Base-by-base conservation (phyloP, 2,329 filamentous ascomycete species). In the Passalora sequoiae region DNA sequence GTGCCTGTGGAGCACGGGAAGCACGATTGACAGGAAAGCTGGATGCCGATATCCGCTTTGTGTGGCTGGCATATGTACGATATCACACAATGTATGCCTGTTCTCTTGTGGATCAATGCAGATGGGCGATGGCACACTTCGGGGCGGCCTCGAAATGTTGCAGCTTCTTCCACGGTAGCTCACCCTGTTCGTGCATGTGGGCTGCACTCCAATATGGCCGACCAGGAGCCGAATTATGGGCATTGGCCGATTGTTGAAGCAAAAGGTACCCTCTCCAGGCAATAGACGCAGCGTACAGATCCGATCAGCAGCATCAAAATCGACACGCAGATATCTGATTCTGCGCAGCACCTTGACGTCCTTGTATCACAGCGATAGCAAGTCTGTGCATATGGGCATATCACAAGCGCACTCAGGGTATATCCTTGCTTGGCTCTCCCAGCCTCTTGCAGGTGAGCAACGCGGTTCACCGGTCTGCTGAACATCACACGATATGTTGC, bases 361-460 rank as follows among this genome's bases (percentile, higher is more conserved):
- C 12, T 38, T 43, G 40, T 43, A 31, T 17, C 40, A 43, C 40
- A 19, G 25, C 22, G n/a, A 9, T 21, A 3, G 6, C 22, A 30
- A 16, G 40, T 24, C 29, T 22, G 27, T 21, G 30, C 30, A 36
- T 36, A 16, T 32, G 31, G 32, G 24, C 28, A 33, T 36, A 42
- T 42, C 40, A 42, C 40, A 42, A 36, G 40, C 40, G 30, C 40
- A 28, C 17, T 21, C 40, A 35, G 20, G 40, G 40, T n/a, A 15
- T 7, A 32, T 19, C 40, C 40, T 21, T 42, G 40, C 19, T 16
- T 25, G 22, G 13, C 12, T 19, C 29, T 20, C 30, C 40, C n/a
- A n/a, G n/a, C n/a, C n/a, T n/a, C n/a, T n/a, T n/a, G n/a, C n/a
- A n/a, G n/a, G n/a, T n/a, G n/a, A n/a, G n/a, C n/a, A n/a, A n/a